A percentile compares a stretch with the other conserved stretches of the same genome.
These are phyloP conservation scores for Peterozyma xylosa DNA, from an alignment of 805 yeast genomes.

Conservation along the genomic window DNA sequence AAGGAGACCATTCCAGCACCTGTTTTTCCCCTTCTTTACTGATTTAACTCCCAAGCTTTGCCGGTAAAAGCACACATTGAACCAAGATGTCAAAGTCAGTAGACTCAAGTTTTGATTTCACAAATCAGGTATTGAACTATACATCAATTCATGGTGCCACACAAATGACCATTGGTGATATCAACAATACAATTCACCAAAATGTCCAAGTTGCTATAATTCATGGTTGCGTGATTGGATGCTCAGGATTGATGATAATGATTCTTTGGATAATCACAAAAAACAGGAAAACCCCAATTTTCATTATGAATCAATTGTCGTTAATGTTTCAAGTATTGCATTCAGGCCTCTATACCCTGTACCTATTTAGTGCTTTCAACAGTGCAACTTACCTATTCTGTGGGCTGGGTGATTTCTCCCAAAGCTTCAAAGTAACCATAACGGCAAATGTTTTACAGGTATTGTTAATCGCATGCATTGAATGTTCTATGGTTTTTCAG, in stretches of 20 bases:
- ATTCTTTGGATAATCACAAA: slow-evolving; percentile 41
- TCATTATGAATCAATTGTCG: slow-evolving; percentile 60
- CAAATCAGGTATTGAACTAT: slow-evolving; percentile 25
- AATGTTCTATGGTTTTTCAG: slow-evolving; percentile 65
- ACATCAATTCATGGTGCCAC: slow-evolving; percentile 34
- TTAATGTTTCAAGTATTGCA: slow-evolving; percentile 51
- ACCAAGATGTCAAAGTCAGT: no score
- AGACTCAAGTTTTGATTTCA: slow-evolving; percentile 14
- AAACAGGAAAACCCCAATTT: slow-evolving; percentile 59
- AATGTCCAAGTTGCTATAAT: slow-evolving; percentile 33
- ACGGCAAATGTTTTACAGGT: slow-evolving; percentile 58
- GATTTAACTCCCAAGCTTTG: no score
- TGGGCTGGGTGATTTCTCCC: slow-evolving; percentile 30
- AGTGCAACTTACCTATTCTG: slow-evolving; percentile 41
- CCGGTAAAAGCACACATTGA: no score
- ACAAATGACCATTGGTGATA: slow-evolving; percentile 28
- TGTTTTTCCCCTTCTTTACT: no score
- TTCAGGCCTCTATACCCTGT: slow-evolving; percentile 50
- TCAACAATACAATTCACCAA: slow-evolving; percentile 29
- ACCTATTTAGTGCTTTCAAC: slow-evolving; percentile 44
- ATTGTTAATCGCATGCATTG: slow-evolving; percentile 52
- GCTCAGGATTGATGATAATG: slow-evolving; percentile 38
- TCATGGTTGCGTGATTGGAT: slow-evolving; percentile 54
- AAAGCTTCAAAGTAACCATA: slow-evolving; percentile 41
- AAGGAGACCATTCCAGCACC: no score